Evolutionary conservation across 179 eudicot species (phyloP).

Genomic region (Silene coronaria): DNA sequence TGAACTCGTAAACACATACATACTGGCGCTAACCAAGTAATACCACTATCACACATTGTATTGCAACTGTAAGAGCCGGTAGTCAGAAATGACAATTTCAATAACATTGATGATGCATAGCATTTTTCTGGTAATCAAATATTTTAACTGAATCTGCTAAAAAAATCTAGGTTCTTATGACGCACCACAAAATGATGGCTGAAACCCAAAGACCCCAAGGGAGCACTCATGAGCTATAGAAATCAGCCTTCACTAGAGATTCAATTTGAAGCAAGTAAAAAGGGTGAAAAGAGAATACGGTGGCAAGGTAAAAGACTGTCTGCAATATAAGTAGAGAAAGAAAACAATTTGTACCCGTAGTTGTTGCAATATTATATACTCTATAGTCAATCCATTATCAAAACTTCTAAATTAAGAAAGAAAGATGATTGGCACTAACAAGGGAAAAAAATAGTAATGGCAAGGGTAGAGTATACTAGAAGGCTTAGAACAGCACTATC

Average conservation of each 20-base stretch:
- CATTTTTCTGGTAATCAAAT: not conserved
- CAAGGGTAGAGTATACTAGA: not conserved
- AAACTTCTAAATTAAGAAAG: not conserved
- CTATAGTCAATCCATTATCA: not conserved
- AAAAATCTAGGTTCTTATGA: not conserved
- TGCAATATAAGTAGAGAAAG: not conserved
- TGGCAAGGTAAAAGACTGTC: not conserved
- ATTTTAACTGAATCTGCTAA: not conserved
- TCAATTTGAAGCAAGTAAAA: not conserved
- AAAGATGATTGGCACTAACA: not conserved
- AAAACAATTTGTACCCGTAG: not conserved
- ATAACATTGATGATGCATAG: not conserved
- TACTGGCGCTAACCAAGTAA: not conserved
- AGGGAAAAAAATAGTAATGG: not conserved
- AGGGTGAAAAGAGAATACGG: not conserved
- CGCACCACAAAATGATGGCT: not conserved
- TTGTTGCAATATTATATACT: not conserved
- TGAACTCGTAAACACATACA: not conserved
- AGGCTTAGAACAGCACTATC: not conserved
- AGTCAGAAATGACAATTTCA: not conserved
- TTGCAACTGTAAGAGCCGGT: not conserved
- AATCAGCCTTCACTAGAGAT: not conserved
- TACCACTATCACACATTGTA: not conserved
- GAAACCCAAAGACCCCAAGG: not conserved
- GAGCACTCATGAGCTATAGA: not conserved